These are phyloP conservation scores for Pythium dissimile DNA, from an alignment of 352 stramenopile species.

Conservation along the genomic window DNA sequence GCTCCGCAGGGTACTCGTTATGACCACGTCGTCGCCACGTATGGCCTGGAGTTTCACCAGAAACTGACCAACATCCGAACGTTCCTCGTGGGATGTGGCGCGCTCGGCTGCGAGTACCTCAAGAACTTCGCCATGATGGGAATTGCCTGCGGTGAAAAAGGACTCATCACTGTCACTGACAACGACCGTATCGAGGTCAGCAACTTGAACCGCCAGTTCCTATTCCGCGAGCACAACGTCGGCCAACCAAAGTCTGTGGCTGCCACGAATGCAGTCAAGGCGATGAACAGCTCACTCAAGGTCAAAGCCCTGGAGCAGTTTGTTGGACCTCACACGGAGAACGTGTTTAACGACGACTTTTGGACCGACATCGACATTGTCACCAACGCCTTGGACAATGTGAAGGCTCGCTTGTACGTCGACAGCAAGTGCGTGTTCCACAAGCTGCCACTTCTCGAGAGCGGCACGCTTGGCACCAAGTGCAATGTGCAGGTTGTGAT, in stretches of 20 bases:
- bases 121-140: constrained; percentile 89
- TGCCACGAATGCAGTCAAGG: constrained; percentile 63
- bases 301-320: constrained; percentile 82
- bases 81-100: constrained; percentile 81
- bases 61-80: constrained; percentile 64
- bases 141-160: constrained; percentile 69
- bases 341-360: constrained; percentile 78
- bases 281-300: constrained; percentile 75
- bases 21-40: constrained; percentile 75
- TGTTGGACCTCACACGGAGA: constrained; percentile 76
- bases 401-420: constrained; percentile 97
- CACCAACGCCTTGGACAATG: constrained; percentile 99
- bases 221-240: constrained; percentile 86
- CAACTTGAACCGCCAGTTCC: constrained; percentile 85
- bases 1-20: constrained; percentile 65
- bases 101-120: constrained; percentile 80
- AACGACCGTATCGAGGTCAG: constrained; percentile 88
- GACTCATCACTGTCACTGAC: constrained; percentile 78
- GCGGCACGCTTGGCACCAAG: constrained; percentile 98
- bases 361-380: constrained; percentile 91
- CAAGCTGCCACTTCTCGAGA: constrained; percentile 96
- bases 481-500: constrained; percentile 94
- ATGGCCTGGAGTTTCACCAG: constrained; percentile 67
- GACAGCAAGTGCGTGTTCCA: constrained; percentile 98
- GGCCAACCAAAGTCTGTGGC: constrained; percentile 82